Conservation (phyloP, 1,284 basidiomycete genomes). For the Amylostereum chailletii region DNA sequence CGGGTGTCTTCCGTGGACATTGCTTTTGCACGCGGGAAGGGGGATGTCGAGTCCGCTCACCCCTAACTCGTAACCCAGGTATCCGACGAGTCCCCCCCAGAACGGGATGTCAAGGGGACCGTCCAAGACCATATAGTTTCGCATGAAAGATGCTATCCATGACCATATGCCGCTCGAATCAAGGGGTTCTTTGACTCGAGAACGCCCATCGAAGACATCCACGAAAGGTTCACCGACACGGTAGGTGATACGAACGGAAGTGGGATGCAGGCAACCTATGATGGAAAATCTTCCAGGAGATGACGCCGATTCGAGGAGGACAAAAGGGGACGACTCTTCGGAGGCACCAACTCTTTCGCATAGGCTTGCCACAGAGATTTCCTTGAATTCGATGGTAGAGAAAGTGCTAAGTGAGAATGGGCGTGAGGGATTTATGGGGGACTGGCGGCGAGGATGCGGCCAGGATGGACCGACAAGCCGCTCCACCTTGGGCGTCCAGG, state of each 20-base stretch:
- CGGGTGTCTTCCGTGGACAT: slow-evolving; percentile 32
- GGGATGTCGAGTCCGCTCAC: slow-evolving; percentile 35
- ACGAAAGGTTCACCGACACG: slow-evolving; percentile 42
- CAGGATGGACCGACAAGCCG: slow-evolving; percentile 40
- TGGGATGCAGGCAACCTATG: slow-evolving; percentile 45
- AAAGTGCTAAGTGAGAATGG: background rate
- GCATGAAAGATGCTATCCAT: slow-evolving; percentile 67
- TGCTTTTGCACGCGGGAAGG: slow-evolving; percentile 23
- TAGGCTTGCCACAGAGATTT: slow-evolving; percentile 32
- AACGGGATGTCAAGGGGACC: slow-evolving; percentile 54
- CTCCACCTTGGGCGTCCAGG: slow-evolving; percentile 32
- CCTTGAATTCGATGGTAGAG: slow-evolving; percentile 26
- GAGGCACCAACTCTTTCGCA: slow-evolving; percentile 54
- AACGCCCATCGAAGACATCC: slow-evolving; percentile 22
- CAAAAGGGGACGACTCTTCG: slow-evolving; percentile 55
- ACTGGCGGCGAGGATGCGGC: slow-evolving; percentile 34
- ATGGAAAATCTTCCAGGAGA: slow-evolving; percentile 68
- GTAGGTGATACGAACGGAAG: slow-evolving; percentile 50
- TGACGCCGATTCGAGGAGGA: slow-evolving; percentile 65
- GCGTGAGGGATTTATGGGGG: slow-evolving; percentile 7
- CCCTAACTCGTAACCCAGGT: slow-evolving; percentile 71
- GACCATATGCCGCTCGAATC: slow-evolving; percentile 51
- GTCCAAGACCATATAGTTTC: slow-evolving; percentile 29
- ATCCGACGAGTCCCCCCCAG: slow-evolving; percentile 72
- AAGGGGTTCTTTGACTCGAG: slow-evolving; percentile 20